These are phyloP conservation scores for Hortaea werneckii DNA, from an alignment of 2,329 filamentous ascomycete genomes.

Conservation along the genomic window DNA sequence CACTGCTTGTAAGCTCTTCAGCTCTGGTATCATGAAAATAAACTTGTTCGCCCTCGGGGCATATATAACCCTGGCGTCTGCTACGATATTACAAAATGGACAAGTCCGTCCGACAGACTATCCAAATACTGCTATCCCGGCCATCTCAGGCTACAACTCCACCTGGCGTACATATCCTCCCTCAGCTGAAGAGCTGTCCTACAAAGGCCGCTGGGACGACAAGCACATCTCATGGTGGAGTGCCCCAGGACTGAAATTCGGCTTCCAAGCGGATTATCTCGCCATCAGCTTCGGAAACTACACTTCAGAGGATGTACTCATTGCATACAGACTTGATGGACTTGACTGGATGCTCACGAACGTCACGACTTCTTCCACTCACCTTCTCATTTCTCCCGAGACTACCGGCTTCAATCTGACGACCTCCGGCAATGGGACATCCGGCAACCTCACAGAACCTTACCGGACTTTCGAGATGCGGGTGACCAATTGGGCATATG, in stretches of 20 bases:
- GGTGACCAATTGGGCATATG: slow-evolving; percentile 53
- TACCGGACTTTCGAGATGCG: slow-evolving; percentile 44
- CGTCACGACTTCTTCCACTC: slow-evolving; percentile 46
- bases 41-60: neutral
- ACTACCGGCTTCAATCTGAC: slow-evolving; percentile 38
- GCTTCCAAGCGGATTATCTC: slow-evolving; percentile 43
- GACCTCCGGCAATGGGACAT: slow-evolving; percentile 30
- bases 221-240: slow-evolving; percentile 45
- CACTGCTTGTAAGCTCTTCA: no score
- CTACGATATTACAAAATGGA: slow-evolving; percentile 25
- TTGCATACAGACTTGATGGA: slow-evolving; percentile 49
- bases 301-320: slow-evolving; percentile 40
- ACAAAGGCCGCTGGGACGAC: slow-evolving; percentile 54
- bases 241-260: slow-evolving; percentile 45
- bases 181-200: slow-evolving; percentile 45
- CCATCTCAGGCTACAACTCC: slow-evolving; percentile 22
- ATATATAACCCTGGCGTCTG: neutral
- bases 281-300: slow-evolving; percentile 46
- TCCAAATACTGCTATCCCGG: slow-evolving; percentile 28
- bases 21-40: neutral
- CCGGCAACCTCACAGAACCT: no score
- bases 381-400: slow-evolving; percentile 43
- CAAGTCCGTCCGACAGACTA: slow-evolving; percentile 30
- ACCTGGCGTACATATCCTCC: slow-evolving; percentile 41
- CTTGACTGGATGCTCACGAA: slow-evolving; percentile 54